These are phyloP conservation scores for Candida gigantensis DNA, from an alignment of 1,139 yeast genomes.

Conservation along the genomic window DNA sequence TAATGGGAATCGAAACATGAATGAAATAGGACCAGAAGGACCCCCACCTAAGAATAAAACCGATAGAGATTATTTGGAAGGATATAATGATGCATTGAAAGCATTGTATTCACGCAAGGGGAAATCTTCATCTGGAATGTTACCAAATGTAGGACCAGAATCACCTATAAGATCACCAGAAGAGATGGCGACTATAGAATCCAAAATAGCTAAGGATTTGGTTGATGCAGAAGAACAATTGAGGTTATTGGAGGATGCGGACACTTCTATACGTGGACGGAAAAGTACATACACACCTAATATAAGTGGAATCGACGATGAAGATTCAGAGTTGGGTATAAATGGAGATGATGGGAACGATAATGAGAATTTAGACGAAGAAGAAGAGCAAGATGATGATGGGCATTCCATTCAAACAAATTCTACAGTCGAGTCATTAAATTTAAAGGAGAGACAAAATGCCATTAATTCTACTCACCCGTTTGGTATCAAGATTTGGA, in stretches of 20 bases:
- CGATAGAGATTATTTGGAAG: slow-evolving; percentile 68
- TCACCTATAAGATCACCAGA: slow-evolving; percentile 9
- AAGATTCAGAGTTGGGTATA: too few species aligned
- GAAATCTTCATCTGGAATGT: slow-evolving; percentile 11
- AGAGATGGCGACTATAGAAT: slow-evolving; percentile 16
- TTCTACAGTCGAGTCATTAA: slow-evolving; percentile 73
- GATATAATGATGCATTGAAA: slow-evolving; percentile 68
- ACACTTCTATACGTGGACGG: slow-evolving; percentile 8
- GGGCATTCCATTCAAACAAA: slow-evolving; percentile 45
- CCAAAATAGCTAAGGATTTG: slow-evolving; percentile 20
- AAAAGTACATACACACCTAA: slow-evolving; percentile 1
- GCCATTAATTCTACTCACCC: slow-evolving; percentile 98
- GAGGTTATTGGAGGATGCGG: slow-evolving; percentile 19
- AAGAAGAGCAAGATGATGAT: slow-evolving; percentile 26
- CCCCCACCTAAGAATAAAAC: slow-evolving; percentile 23
- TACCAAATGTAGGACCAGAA: slow-evolving; percentile 9
- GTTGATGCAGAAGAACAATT: slow-evolving; percentile 24
- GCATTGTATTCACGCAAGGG: slow-evolving; percentile 31
- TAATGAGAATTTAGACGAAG: slow-evolving; percentile 15
- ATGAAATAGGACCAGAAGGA: slow-evolving; percentile 7
- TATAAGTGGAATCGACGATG: slow-evolving; percentile 2
- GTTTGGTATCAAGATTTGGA: slow-evolving; percentile 97
- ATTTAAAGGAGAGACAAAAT: slow-evolving; percentile 90
- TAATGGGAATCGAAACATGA: slow-evolving; percentile 42
- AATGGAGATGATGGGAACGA: slow-evolving; percentile 18